A percentile compares a stretch with the other conserved stretches of the same genome.
Evolutionary conservation across 2,329 filamentous ascomycete genomes (phyloP).

Genomic region (Botrytis hyacinthi): DNA sequence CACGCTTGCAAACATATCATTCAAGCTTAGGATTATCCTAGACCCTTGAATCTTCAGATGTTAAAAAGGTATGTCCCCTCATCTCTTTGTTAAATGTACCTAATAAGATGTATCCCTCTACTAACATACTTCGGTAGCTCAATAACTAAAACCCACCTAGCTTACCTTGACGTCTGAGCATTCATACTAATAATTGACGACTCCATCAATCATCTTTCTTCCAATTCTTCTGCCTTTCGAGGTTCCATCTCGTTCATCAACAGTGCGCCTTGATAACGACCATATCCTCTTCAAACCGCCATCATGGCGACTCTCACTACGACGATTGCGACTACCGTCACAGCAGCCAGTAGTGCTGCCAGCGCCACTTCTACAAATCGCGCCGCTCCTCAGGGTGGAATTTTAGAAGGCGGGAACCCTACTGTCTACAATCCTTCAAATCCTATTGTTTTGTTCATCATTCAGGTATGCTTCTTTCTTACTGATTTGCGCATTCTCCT

Average conservation of each 20-base stretch:
- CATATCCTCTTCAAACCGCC: neutral
- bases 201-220: neutral
- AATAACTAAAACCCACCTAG: neutral
- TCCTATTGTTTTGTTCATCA: conserved; percentile 67
- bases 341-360: conserved; percentile 24
- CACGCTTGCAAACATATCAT: neutral
- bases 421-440: conserved; percentile 60
- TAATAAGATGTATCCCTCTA: neutral
- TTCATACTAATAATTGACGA: neutral
- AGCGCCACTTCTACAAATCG: conserved; percentile 26
- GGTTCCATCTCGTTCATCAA: neutral
- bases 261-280: neutral
- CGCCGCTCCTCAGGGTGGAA: conserved; percentile 53
- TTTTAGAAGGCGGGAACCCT: conserved; percentile 63
- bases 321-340: conserved; percentile 10
- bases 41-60: neutral
- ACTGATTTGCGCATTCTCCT: neutral
- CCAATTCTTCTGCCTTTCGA: neutral
- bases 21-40: neutral
- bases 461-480: conserved; percentile 52
- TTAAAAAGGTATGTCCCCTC: conserved; percentile 2
- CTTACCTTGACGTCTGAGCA: neutral
- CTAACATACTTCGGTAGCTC: neutral
- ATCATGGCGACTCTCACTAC: conserved; percentile 11
- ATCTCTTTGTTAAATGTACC: conserved; percentile 6